A percentile compares a stretch with the other conserved stretches of the same genome.
phyloP scores from a whole-genome alignment of 2,329 filamentous ascomycete species.

The Arthrinium puccinioides region DNA sequence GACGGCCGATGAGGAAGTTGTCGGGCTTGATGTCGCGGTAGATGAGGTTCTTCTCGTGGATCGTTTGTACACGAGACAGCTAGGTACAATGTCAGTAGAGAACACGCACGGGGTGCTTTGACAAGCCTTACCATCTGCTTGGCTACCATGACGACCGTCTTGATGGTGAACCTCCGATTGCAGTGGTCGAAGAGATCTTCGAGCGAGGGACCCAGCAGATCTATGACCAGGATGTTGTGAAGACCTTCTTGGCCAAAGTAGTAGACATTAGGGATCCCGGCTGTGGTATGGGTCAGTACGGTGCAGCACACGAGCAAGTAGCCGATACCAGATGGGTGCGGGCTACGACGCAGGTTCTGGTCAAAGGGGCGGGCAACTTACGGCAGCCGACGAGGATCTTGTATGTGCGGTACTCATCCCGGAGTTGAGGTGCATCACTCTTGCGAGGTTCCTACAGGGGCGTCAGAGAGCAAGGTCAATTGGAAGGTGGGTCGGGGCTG shows the following conservation, averaged over 20 bases:
- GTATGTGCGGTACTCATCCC: constrained; percentile 98
- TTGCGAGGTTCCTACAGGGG: constrained; percentile 82
- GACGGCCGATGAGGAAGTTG: constrained; percentile 95
- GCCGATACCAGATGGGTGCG: not conserved
- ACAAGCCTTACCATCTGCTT: constrained; percentile 96
- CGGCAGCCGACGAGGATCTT: constrained; percentile 99
- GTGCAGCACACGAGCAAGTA: constrained; percentile 11
- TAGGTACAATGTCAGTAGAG: constrained; percentile 28
- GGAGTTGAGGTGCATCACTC: constrained; percentile 93
- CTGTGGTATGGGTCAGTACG: constrained; percentile 38
- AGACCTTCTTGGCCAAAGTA: constrained; percentile 98
- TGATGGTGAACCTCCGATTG: constrained; percentile 88
- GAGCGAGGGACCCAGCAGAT: constrained; percentile 87
- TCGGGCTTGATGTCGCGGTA: constrained; percentile 99
- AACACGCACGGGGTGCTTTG: constrained; percentile 8
- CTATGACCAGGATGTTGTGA: constrained; percentile 97
- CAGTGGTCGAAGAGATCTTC: constrained; percentile 98
- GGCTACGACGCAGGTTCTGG: not conserved
- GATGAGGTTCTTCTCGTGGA: constrained; percentile 98
- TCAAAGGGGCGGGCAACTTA: constrained; percentile 51
- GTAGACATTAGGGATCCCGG: constrained; percentile 98
- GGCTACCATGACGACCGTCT: constrained; percentile 98
- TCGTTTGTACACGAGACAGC: constrained; percentile 84
- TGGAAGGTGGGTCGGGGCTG: not conserved
- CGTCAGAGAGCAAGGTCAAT: not conserved